Base-by-base conservation (phyloP, 495 filamentous ascomycete genomes). In the Hypoxylon subgilvum region DNA sequence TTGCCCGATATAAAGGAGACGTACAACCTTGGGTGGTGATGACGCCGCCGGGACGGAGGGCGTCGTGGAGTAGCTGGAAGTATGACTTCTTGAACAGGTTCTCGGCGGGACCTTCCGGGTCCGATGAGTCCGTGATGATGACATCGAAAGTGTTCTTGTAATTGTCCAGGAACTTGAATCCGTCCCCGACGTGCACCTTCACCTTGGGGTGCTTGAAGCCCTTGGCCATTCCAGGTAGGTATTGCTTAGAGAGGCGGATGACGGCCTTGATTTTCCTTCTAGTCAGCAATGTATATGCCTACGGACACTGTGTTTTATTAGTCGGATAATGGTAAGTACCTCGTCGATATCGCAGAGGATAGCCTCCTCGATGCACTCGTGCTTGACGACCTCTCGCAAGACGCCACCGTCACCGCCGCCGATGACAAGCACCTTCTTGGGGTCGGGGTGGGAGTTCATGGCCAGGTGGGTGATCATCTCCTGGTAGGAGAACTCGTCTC, bases 21-120 rank as follows among this genome's bases (percentile, higher is more conserved):
- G 82, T 88, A 96, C 90, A 96, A 98, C 94, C 94, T 96, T 99
- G 94, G 64, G 95, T 99, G 76, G 94, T 96, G 79, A 99, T 96
- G 64, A 99, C 92, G 79, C 94, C 94, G 75, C 93, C 95, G 57
- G 95, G 91, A 65, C 86, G 88, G 61, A 99, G 85, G 58, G 94
- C 94, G 56, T 84, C 87, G 76, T 87, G 79, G 17, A 97, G 81
- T 31, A 97, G 86, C 80, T 97, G 83, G 72, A 97, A 99, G 84
- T 97, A 99, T 41, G 92, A 88, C 82, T 97, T 96, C 85, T 97
- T 85, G 87, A 99, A 99, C 47, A 99, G 83, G 52, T 80, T 83
- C 84, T 96, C 93, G 54, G 94, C 94, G 19, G 94, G 94, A 49
- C 94, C 94, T 74, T 97, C 95, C 23, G 94, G 94, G 74, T 99